phyloP scores from a whole-genome alignment of 371 early-diverging fungal genomes.

The Gilbertella persicaria region DNA sequence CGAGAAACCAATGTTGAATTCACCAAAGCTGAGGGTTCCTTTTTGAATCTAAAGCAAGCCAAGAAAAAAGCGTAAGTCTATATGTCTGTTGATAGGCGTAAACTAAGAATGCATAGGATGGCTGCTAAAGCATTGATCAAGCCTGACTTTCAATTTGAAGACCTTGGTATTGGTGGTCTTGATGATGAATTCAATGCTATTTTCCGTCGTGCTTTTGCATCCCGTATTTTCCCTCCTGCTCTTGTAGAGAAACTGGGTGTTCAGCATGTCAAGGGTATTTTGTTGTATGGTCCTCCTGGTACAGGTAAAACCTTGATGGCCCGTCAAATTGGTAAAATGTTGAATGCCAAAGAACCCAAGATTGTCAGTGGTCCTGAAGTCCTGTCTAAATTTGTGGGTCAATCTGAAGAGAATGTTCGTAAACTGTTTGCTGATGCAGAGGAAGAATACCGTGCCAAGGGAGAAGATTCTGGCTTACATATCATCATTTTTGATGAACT shows the following conservation, averaged over 20 bases:
- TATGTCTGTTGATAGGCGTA: too few species aligned
- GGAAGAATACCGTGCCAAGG: slow-evolving; percentile 92
- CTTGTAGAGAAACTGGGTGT: slow-evolving; percentile 97
- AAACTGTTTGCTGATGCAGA: slow-evolving; percentile 99
- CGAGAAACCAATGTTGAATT: slow-evolving; percentile 73
- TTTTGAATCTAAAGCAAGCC: slow-evolving; percentile 73
- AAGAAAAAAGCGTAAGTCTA: slow-evolving; percentile 54
- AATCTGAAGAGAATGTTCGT: slow-evolving; percentile 98
- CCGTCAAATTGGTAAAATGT: slow-evolving; percentile 98
- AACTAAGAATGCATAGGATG: slow-evolving; percentile 45
- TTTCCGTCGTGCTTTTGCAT: slow-evolving; percentile 99
- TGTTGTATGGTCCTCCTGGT: slow-evolving; percentile 95
- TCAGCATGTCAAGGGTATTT: slow-evolving; percentile 90
- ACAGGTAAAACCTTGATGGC: slow-evolving; percentile 99
- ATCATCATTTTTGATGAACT: slow-evolving; percentile 99
- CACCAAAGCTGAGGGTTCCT: slow-evolving; percentile 70
- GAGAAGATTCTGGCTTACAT: slow-evolving; percentile 94
- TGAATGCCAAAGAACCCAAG: slow-evolving; percentile 96
- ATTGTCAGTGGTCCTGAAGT: slow-evolving; percentile 99
- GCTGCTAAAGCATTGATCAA: slow-evolving; percentile 75
- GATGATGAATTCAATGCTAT: slow-evolving; percentile 97
- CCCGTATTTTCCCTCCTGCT: slow-evolving; percentile 97
- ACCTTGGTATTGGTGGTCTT: slow-evolving; percentile 99
- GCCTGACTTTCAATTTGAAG: slow-evolving; percentile 98
- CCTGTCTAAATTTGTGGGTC: slow-evolving; percentile 99